A percentile compares a stretch with the other conserved stretches of the same genome.
Evolutionary conservation across 2,329 filamentous ascomycete species (phyloP).

Genomic region (Ophiostoma angusticollis): DNA sequence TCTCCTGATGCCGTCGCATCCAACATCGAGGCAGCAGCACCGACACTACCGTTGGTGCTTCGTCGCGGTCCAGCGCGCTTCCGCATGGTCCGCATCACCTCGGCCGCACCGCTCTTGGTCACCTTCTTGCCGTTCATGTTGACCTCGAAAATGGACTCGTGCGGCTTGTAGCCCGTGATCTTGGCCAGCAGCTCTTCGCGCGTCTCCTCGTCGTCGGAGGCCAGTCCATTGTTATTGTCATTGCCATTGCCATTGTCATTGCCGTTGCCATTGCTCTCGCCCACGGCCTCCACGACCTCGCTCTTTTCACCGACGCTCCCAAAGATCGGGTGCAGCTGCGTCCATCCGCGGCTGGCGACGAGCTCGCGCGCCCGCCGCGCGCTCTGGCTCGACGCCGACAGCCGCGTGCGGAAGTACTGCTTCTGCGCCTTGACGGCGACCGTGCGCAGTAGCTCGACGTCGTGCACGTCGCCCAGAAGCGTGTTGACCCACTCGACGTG

Average conservation of each 20-base stretch:
- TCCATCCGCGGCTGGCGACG: conserved; percentile 56
- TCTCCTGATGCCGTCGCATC: too few species aligned
- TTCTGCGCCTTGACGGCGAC: conserved; percentile 85
- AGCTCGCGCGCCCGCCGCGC: conserved; percentile 76
- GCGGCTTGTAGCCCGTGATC: conserved; percentile 77
- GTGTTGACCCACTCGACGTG: conserved; percentile 77
- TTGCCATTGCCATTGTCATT: conserved; percentile 20
- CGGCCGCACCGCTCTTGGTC: conserved; percentile 50
- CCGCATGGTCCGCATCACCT: conserved; percentile 62
- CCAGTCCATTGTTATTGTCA: conserved; percentile 36
- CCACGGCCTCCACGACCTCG: conserved; percentile 31
- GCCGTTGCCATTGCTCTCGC: conserved; percentile 35
- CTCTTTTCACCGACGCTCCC: too few species aligned
- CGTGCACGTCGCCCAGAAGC: conserved; percentile 59
- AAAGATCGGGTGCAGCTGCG: conserved; percentile 69
- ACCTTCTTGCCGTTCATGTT: conserved; percentile 54
- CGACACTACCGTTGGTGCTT: conserved; percentile 20
- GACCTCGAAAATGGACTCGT: conserved; percentile 95
- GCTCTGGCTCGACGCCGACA: conserved; percentile 80
- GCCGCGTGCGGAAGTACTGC: conserved; percentile 79
- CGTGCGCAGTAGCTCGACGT: conserved; percentile 55
- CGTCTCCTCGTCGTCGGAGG: conserved; percentile 34
- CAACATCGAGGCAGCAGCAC: too few species aligned
- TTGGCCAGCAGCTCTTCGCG: conserved; percentile 77
- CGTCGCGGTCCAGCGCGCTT: conserved; percentile 53